Evolutionary conservation across 148 eudicot genomes (phyloP).

Genomic region (Cornus kousa): DNA sequence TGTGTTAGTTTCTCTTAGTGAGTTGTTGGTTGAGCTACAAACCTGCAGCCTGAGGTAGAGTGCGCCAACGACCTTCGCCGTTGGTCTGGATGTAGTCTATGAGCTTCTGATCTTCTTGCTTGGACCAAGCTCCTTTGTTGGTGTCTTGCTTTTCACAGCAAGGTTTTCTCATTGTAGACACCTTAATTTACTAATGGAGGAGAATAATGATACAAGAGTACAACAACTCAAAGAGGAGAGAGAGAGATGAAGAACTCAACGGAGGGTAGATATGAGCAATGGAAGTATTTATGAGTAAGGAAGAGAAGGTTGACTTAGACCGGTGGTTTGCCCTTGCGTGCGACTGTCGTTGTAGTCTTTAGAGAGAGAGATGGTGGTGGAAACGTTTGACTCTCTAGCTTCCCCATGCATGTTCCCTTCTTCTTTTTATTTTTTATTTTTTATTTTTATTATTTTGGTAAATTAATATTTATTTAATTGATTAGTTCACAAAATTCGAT

Average conservation of each 20-base stretch:
- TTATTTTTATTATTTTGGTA: no score
- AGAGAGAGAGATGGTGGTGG: background rate
- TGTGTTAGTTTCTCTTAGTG: background rate
- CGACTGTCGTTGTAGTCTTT: background rate
- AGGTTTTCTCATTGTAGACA: conserved; percentile 13
- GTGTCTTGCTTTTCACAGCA: conserved; percentile 19
- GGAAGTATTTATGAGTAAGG: background rate
- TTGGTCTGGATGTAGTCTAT: conserved; percentile 14
- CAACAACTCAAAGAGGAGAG: background rate
- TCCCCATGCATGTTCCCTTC: no score
- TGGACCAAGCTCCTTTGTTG: conserved; percentile 28
- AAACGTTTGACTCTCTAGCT: background rate
- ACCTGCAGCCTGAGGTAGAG: conserved; percentile 26
- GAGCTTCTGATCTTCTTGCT: conserved; percentile 24
- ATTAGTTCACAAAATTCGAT: no score
- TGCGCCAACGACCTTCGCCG: conserved; percentile 23
- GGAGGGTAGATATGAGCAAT: background rate
- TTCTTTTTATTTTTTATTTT: no score
- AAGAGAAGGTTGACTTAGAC: conserved; percentile 9
- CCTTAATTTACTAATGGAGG: background rate
- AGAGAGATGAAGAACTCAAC: background rate
- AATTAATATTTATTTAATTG: no score
- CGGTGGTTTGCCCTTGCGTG: conserved; percentile 12
- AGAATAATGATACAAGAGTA: no score
- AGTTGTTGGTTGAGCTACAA: background rate